Conservation (phyloP, 2,329 filamentous ascomycete species). For the Paraconiothyrium brasiliense region DNA sequence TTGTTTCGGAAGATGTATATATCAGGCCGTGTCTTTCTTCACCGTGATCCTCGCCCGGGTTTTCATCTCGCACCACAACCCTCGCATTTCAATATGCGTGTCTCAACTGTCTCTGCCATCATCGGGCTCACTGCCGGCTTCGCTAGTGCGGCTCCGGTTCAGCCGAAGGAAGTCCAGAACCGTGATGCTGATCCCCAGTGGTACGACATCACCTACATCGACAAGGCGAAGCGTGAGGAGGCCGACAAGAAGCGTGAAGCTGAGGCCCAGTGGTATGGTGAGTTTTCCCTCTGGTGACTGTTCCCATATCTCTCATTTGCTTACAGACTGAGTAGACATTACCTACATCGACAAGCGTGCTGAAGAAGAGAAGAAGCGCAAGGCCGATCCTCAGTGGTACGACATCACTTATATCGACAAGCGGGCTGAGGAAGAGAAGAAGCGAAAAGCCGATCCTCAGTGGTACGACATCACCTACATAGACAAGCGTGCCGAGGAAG, state of each 20-base stretch:
- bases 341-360: conserved; percentile 18
- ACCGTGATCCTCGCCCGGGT: background rate
- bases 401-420: conserved; percentile 15
- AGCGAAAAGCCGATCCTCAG: conserved; percentile 11
- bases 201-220: conserved; percentile 18
- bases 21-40: background rate
- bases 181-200: conserved; percentile 13
- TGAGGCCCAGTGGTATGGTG: conserved; percentile 15
- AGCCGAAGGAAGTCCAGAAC: conserved; percentile 17
- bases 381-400: conserved; percentile 12
- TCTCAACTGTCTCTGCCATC: conserved; percentile 18
- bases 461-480: conserved; percentile 19
- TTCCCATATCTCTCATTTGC: background rate
- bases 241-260: conserved; percentile 10
- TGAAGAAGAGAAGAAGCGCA: conserved; percentile 14
- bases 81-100: conserved; percentile 13
- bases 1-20: conserved; percentile 9
- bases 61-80: conserved; percentile 5
- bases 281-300: background rate
- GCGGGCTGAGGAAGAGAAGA: background rate
- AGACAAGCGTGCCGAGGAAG: conserved; percentile 11
- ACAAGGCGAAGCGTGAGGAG: conserved; percentile 8
- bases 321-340: conserved; percentile 1
- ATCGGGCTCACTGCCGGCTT: conserved; percentile 18
- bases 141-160: conserved; percentile 16